Evolutionary conservation across 768 basidiomycete species (phyloP).

Genomic region (Leccinum uliginosum): DNA sequence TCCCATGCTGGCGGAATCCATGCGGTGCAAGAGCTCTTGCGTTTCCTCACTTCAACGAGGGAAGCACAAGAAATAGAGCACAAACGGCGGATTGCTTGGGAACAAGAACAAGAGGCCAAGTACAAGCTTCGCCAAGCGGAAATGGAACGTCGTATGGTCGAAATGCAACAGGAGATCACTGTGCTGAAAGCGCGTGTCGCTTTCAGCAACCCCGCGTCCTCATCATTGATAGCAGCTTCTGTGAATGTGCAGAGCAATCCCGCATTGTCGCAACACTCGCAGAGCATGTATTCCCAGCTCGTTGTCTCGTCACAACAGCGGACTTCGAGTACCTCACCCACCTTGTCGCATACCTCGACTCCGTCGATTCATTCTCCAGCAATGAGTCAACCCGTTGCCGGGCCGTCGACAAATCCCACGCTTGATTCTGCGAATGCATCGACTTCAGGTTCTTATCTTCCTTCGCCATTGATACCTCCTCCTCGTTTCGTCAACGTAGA

Average conservation of each 20-base stretch:
- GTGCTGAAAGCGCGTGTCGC: conserved; percentile 40
- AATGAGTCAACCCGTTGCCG: conserved; percentile 10
- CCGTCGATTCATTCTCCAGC: conserved; percentile 19
- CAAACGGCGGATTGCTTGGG: conserved; percentile 60
- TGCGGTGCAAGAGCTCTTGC: conserved; percentile 57
- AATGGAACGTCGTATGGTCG: conserved; percentile 51
- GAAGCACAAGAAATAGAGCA: conserved; percentile 60
- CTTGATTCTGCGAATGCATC: conserved; percentile 5
- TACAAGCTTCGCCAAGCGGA: conserved; percentile 51
- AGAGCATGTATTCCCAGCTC: conserved; percentile 3
- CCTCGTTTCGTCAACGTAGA: conserved; percentile 21
- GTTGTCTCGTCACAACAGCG: conserved; percentile 21
- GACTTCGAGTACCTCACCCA: conserved; percentile 29
- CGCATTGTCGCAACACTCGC: conserved; percentile 5
- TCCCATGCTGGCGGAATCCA: conserved; percentile 35
- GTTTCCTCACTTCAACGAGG: conserved; percentile 51
- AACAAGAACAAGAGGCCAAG: conserved; percentile 64
- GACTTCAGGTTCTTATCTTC: conserved; percentile 1
- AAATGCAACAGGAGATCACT: conserved; percentile 52
- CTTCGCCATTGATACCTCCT: conserved; percentile 16
- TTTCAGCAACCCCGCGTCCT: conserved; percentile 14
- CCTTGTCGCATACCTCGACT: conserved; percentile 26
- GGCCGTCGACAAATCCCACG: conserved; percentile 1
- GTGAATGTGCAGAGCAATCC: conserved; percentile 1
- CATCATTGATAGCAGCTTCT: conserved; percentile 1